Base-by-base conservation (phyloP, 805 yeast species). In the Lipomyces mesembrius region DNA sequence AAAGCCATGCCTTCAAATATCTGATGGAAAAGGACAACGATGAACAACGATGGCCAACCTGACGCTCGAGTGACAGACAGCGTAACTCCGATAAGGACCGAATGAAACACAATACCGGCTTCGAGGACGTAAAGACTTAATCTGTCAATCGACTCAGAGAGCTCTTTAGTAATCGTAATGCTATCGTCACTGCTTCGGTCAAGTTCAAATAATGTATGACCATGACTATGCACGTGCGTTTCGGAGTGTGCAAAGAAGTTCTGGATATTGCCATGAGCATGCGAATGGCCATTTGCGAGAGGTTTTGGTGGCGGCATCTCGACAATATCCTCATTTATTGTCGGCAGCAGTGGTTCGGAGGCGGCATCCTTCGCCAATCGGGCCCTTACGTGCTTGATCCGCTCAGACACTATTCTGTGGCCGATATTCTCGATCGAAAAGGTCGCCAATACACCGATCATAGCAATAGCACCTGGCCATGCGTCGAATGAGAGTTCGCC, bases 1-100 rank as follows among this genome's bases (percentile, higher is more conserved):
- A 91, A 80, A 66, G 96, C 97, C 59, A 91, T 81, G 60, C 96
- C 97, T 79, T 91, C 97, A 75, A 91, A 91, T 81, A 87, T 82
- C 78, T 91, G 97, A 76, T 91, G 94, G 82, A 89, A 89, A 4
- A 87, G 85, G 53, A 85, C 70, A 8, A 89, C 94, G 60, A 87
- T 80, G 74, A 87, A 89, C 57, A 89, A 79, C 4, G 90, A 83
- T 56, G 78, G 80, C 75, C 88, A 89, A 74, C 88, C 90, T 11
- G 92, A 82, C 86, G 85, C 87, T 57, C 88, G 89, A 11, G 87
- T 76, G 25, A 86, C 84, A 7, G 90, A 90, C 68, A 89, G 79
- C 4, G 89, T 83, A 69, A 89, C 80, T 55, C 94, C 94, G 69
- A 89, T 84, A 78, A 89, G 86, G 1, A 89, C 88, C 2, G 92